phyloP scores from a whole-genome alignment of 768 basidiomycete species.

The Neoboletus subvelutipes region DNA sequence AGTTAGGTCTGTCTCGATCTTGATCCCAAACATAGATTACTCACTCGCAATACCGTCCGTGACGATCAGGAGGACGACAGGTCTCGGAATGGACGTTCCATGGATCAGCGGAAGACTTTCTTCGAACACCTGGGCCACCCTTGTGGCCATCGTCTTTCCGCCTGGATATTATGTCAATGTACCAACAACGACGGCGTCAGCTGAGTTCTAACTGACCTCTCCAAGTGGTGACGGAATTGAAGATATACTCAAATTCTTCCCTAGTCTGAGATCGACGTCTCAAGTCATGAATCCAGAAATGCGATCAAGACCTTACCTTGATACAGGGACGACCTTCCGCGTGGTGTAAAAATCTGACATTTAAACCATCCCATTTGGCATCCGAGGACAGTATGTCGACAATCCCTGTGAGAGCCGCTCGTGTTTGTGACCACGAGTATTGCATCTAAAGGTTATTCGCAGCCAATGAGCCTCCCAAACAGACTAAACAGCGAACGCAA shows the following conservation, averaged over 20 bases:
- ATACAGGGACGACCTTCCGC: background rate
- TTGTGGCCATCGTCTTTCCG: conserved; percentile 17
- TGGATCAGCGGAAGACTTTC: conserved; percentile 10
- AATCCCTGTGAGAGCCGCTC: conserved; percentile 16
- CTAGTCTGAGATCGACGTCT: conserved; percentile 7
- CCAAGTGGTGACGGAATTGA: conserved; percentile 20
- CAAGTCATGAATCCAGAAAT: background rate
- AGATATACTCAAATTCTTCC: conserved; percentile 18
- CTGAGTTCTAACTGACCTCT: conserved; percentile 11
- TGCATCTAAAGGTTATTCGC: conserved; percentile 16
- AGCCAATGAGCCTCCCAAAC: background rate
- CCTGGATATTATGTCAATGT: conserved; percentile 3
- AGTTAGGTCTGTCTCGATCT: background rate
- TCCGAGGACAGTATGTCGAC: conserved; percentile 13
- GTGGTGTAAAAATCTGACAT: conserved; percentile 22
- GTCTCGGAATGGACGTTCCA: conserved; percentile 3
- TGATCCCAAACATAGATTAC: background rate
- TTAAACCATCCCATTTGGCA: conserved; percentile 16
- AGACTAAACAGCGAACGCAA: background rate
- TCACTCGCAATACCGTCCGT: conserved; percentile 23
- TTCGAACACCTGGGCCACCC: conserved; percentile 19
- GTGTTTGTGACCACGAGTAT: conserved; percentile 21
- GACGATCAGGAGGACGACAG: conserved; percentile 18
- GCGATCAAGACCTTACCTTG: conserved; percentile 6
- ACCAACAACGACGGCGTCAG: background rate